Base-by-base conservation (phyloP, 2,329 filamentous ascomycete genomes). In the Ceratocystis colombiana region DNA sequence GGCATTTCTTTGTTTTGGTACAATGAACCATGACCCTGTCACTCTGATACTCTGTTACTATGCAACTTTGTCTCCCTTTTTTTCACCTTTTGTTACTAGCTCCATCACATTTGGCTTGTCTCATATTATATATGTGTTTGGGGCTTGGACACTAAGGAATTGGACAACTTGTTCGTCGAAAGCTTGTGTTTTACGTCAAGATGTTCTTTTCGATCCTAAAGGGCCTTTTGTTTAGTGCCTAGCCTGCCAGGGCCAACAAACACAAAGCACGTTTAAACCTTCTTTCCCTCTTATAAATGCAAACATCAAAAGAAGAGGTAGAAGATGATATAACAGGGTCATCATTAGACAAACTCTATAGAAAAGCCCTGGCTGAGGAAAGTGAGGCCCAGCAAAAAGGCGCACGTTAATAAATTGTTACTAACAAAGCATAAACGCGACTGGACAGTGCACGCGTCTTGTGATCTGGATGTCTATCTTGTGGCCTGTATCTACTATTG, bases 371-470 rank as follows among this genome's bases (percentile, higher is more conserved):
- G 12, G 12, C 10, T 20, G 17, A 17, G 17, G n/a, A 59, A 57
- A 59, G 28, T 59, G 55, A 59, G 55, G 55, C 55, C 55, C 55
- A 30, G 55, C 15, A 59, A n/a, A 28, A 59, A 12, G 37, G 37
- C 55, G 55, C 55, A 59, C 55, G 55, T 37, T 37, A n/a, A 59
- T n/a, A 30, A n/a, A n/a, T 17, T 20, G 17, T 37, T 59, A 59
- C 15, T 33, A 59, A 37, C 28, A 37, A 4, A 20, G 12, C 28
- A 37, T 28, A 37, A 20, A 37, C 15, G 28, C 33, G 55, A 20
- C 28, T 59, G 55, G 55, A 59, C 55, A 59, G 55, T 59, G 55
- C 55, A 59, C 55, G 30, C 30, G 28, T 37, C 28, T 59, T 37
- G 28, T 59, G 28, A 59, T 20, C 17, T 37, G 7, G 28, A 20